A percentile compares a stretch with the other conserved stretches of the same genome.
phyloP scores from a whole-genome alignment of 805 yeast species.

The Metschnikowia kunwiensis region DNA sequence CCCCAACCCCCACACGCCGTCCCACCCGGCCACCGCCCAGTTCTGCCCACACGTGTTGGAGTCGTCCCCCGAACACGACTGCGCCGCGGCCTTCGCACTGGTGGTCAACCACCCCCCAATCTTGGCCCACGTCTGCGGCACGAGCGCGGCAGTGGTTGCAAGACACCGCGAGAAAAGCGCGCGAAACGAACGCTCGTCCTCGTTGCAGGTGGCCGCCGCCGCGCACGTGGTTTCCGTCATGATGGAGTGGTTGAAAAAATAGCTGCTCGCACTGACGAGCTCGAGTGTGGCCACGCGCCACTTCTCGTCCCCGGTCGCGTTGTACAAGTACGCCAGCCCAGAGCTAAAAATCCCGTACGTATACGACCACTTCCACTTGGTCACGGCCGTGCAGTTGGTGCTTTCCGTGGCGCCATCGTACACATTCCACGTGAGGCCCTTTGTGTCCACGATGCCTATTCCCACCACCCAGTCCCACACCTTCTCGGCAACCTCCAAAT shows the following conservation, averaged over 20 bases:
- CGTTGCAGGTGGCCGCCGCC: slow-evolving; percentile 51
- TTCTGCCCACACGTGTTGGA: slow-evolving; percentile 82
- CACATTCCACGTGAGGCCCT: slow-evolving; percentile 25
- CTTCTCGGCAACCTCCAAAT: slow-evolving; percentile 40
- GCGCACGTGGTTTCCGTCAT: slow-evolving; percentile 67
- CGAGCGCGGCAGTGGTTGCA: slow-evolving; percentile 54
- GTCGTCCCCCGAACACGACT: slow-evolving; percentile 70
- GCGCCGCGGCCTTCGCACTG: slow-evolving; percentile 67
- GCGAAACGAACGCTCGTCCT: slow-evolving; percentile 73
- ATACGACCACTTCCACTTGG: slow-evolving; percentile 60
- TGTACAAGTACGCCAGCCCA: slow-evolving; percentile 69
- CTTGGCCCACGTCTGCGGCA: slow-evolving; percentile 44
- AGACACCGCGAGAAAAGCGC: slow-evolving; percentile 63
- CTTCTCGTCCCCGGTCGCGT: slow-evolving; percentile 47
- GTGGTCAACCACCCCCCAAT: slow-evolving; percentile 21
- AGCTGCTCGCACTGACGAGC: slow-evolving; percentile 34
- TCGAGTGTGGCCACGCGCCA: slow-evolving; percentile 43
- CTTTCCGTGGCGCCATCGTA: slow-evolving; percentile 53
- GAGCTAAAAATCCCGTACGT: slow-evolving; percentile 64
- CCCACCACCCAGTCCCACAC: slow-evolving; percentile 46
- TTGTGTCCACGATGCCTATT: slow-evolving; percentile 19
- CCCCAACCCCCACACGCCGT: slow-evolving; percentile 68
- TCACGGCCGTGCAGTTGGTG: slow-evolving; percentile 47
- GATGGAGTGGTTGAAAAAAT: slow-evolving; percentile 43
- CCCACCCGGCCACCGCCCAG: slow-evolving; percentile 63